Evolutionary conservation across 1,284 basidiomycete genomes (phyloP), one percentile per base, ranked within the genome.

Genomic region (Naganishia liquefaciens): DNA sequence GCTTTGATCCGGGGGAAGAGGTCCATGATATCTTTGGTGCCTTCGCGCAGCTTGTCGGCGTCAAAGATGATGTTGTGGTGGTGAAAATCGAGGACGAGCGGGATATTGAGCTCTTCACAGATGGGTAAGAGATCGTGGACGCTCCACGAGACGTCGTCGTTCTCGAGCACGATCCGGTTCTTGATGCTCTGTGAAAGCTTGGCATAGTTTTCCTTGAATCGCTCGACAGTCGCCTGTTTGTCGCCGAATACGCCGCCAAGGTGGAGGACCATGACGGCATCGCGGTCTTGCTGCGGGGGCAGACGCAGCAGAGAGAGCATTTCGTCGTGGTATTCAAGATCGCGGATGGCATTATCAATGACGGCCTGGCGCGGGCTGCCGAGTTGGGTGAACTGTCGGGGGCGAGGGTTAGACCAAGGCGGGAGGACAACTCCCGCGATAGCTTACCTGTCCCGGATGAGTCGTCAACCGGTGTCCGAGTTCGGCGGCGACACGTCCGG

Each of bases 131-230:
- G 81, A 68, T 95, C 92, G 68, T 91, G 90, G 0, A 89, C 88
- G 54, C 85, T 90, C 78, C 93, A 95, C 66, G 73, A 53, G 53
- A 89, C 89, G 80, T 94, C 93, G 73, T 95, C 93, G 69, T 95
- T 96, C 79, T 95, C 93, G 19, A 96, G 81, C 0, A 93, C 93
- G 25, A 94, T 76, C 42, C 93, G 82, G 5, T 82, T 82, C 68
- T 88, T 85, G 67, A 91, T 85, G 28, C 84, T 84, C 30, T 84
- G 79, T 3, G 87, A 82, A 6, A 94, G 80, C 3, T 83, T 81
- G 49, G 75, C 79, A 66, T 90, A 89, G 9, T 87, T 88, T 67
- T 85, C 81, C 73, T 86, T 88, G 75, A 95, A 86, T 6, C 93
- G 84, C 37, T 82, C 81, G 1, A 93, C 79, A 0, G 93, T 86